Percentiles rank a stretch among this genome's conserved stretches.
Conservation (phyloP, 108 stramenopile genomes). For the Cyclotella cryptica region DNA sequence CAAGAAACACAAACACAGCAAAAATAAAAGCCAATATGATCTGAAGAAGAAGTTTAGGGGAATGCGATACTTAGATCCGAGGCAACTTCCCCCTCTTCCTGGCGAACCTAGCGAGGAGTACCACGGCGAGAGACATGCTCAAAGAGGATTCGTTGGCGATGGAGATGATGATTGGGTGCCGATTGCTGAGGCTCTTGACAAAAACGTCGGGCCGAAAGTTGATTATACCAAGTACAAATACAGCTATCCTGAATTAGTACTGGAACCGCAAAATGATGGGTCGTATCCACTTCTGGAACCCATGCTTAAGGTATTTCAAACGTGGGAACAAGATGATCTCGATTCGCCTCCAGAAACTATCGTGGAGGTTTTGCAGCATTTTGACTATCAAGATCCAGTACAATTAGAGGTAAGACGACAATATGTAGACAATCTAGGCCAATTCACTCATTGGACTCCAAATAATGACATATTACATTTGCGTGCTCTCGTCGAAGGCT, state of each 20-base stretch:
- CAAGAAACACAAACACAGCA: conserved; percentile 3
- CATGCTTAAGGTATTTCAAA: conserved; percentile 61
- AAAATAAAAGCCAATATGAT: background rate
- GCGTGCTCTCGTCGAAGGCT: conserved; percentile 12
- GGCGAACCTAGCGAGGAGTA: conserved; percentile 35
- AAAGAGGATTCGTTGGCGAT: conserved; percentile 18
- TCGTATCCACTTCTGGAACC: conserved; percentile 72
- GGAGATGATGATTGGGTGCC: conserved; percentile 55
- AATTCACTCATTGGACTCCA: background rate
- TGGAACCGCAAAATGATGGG: conserved; percentile 58
- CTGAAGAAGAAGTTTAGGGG: conserved; percentile 16
- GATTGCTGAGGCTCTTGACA: conserved; percentile 7
- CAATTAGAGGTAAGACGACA: conserved; percentile 52
- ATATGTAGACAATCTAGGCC: background rate
- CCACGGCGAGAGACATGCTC: conserved; percentile 9
- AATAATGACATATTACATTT: background rate
- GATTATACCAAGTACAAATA: conserved; percentile 75
- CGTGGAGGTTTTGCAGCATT: conserved; percentile 75
- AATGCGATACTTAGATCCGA: conserved; percentile 48
- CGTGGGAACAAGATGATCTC: conserved; percentile 83
- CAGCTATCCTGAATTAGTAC: conserved; percentile 60
- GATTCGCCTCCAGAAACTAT: conserved; percentile 68
- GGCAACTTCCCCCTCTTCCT: conserved; percentile 49
- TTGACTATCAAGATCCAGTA: conserved; percentile 71
- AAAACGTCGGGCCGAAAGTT: conserved; percentile 52